Evolutionary conservation across 306 rosid species (phyloP).

Genomic region (Acacia confusa): DNA sequence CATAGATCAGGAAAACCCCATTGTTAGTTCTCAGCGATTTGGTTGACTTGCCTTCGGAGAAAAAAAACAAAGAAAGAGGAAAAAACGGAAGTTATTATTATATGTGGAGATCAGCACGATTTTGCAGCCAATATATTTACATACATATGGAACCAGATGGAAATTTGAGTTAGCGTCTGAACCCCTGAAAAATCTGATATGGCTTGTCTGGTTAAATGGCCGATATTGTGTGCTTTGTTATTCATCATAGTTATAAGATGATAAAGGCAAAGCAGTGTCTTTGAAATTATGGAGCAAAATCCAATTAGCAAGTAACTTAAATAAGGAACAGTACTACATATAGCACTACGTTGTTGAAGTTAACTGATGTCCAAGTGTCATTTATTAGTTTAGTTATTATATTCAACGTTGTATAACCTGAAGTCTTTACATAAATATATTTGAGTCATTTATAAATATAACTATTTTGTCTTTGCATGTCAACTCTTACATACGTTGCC

Average conservation of each 20-base stretch:
- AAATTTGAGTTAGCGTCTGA: not conserved
- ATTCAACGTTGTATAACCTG: not conserved
- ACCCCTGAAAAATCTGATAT: too few relatives aligned
- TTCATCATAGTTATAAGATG: not conserved
- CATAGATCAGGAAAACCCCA: not conserved
- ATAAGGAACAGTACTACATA: not conserved
- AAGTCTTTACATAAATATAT: not conserved
- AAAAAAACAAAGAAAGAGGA: not conserved
- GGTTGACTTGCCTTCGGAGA: not conserved
- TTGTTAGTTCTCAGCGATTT: not conserved
- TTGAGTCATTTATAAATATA: too few relatives aligned
- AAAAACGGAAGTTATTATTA: not conserved
- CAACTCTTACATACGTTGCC: not conserved
- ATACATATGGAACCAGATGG: too few relatives aligned
- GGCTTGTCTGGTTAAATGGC: not conserved
- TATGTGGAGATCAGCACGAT: not conserved
- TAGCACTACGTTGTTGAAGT: not conserved
- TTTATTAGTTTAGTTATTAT: not conserved
- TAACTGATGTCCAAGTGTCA: not conserved
- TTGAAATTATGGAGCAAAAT: not conserved
- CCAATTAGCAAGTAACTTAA: not conserved
- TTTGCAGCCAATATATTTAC: not conserved
- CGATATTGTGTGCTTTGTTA: not conserved
- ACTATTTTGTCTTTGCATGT: not conserved
- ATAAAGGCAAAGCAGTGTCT: not conserved